Conservation (phyloP, 116 monocot genomes). For the Thalassia testudinum region DNA sequence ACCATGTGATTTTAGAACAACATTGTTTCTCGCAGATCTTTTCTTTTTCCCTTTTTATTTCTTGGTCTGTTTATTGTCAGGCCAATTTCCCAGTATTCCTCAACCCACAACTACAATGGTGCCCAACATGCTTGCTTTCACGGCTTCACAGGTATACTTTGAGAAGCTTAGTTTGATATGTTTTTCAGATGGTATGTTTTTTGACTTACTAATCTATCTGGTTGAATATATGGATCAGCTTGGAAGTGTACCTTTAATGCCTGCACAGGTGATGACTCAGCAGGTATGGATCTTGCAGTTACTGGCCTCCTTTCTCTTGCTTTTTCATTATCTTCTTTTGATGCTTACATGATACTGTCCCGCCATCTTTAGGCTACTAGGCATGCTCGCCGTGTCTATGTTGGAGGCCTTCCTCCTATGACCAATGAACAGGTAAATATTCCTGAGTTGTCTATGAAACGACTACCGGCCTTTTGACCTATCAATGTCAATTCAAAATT, state of each 20-base stretch:
- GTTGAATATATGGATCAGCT: slow-evolving; percentile 1
- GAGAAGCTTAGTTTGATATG: background rate
- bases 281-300: slow-evolving; percentile 19
- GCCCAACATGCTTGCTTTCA: slow-evolving; percentile 21
- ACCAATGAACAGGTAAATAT: slow-evolving; percentile 63
- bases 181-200: background rate
- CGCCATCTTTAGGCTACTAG: slow-evolving; percentile 30
- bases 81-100: slow-evolving; percentile 17
- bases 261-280: slow-evolving; percentile 58
- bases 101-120: slow-evolving; percentile 16
- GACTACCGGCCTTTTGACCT: background rate
- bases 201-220: no score
- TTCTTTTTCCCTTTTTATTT: slow-evolving; percentile 5
- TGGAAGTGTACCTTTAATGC: slow-evolving; percentile 29
- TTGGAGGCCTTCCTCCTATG: slow-evolving; percentile 62
- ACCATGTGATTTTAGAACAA: no score
- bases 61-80: slow-evolving; percentile 13
- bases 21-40: no score
- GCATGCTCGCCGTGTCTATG: slow-evolving; percentile 66
- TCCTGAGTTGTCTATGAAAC: background rate
- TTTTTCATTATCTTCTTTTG: no score
- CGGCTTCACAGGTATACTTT: slow-evolving; percentile 19
- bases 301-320: no score
- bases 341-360: background rate
- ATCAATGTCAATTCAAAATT: no score